A percentile compares a stretch with the other conserved stretches of the same genome.
These are phyloP conservation scores for Paspalum vaginatum DNA, from an alignment of 176 grass and related monocot species.

Conservation along the genomic window DNA sequence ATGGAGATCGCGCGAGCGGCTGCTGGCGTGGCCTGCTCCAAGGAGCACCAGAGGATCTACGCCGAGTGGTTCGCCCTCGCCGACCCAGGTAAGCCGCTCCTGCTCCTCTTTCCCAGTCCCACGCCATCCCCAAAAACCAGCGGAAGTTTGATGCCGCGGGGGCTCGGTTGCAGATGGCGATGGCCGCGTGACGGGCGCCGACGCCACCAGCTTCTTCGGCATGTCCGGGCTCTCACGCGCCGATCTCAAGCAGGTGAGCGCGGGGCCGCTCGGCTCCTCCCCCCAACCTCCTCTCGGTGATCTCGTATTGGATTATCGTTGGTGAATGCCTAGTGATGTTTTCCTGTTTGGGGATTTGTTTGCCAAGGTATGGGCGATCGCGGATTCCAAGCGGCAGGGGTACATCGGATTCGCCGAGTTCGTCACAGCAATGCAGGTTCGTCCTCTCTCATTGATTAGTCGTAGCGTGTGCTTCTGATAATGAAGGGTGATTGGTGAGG, in stretches of 20 bases:
- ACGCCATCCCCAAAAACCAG: not conserved
- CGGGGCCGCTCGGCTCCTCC: constrained; percentile 1
- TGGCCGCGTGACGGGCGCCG: constrained; percentile 70
- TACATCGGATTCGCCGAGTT: constrained; percentile 86
- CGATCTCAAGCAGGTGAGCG: constrained; percentile 83
- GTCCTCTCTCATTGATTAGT: no score
- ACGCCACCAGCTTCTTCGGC: constrained; percentile 82
- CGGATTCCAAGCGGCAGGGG: constrained; percentile 86
- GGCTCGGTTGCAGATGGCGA: constrained; percentile 55
- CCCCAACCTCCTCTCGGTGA: not conserved
- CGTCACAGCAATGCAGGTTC: constrained; percentile 81
- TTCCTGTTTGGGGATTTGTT: constrained; percentile 3
- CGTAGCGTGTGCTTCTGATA: not conserved
- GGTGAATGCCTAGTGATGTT: not conserved
- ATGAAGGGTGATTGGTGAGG: not conserved
- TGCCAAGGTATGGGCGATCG: constrained; percentile 84
- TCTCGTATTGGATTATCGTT: constrained; percentile 11
- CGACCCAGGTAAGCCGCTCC: constrained; percentile 59
- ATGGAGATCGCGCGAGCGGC: constrained; percentile 66
- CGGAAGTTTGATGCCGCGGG: not conserved
- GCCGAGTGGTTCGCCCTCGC: constrained; percentile 76
- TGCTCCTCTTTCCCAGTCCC: not conserved
- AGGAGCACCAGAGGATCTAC: constrained; percentile 80
- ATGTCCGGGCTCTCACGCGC: constrained; percentile 76
- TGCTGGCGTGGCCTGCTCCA: constrained; percentile 50